Evolutionary conservation across 805 yeast genomes (phyloP), one percentile per base, ranked within the genome.

Genomic region (Cyberlindnera meyerae): DNA sequence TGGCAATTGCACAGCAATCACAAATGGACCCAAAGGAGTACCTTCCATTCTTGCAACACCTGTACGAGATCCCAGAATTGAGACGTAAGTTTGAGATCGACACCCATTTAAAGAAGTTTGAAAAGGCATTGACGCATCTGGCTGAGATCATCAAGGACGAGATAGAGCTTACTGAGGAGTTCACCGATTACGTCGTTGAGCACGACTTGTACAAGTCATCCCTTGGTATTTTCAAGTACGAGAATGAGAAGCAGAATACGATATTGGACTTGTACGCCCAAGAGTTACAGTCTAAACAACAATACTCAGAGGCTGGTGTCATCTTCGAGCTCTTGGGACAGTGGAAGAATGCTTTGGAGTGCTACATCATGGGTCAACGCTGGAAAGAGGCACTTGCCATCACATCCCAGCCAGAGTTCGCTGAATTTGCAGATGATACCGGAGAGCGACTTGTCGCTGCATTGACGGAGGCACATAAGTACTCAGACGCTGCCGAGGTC

Each of bases 1-100:
- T 93, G 39, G 70, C 73, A 11, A 79, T 93, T 41, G 98, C 98
- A 0, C 97, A 94, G 57, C 93, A 88, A 54, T 88, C 97, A 0
- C 97, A 90, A 60, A 89, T 82, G 70, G 99, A 93, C 63, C 99
- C 99, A 17, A 87, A 89, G 53, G 99, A 93, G 60, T 93, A 93
- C 50, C 65, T 93, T 35, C 96, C 98, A 34, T 93, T 93, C 60
- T 69, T 93, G 47, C 95, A 87, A 53, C 71, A 78, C 32, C 66
- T 93, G 36, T 82, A 85, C 47, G 75, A 73, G 27, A 84, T 82
- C 58, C 63, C 74, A 1, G 79, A 75, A 6, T 59, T 77, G 37
- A 75, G 95, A 42, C 76, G 79, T 47, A 71, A 74, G 53, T 89
- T 85, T 54, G 59, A 77, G 54, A 83, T 93, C 48, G 97, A 93